Percentiles rank a stretch among this genome's conserved stretches.
phyloP scores from a whole-genome alignment of 805 yeast species.

The Starmerella gropengiesseri region DNA sequence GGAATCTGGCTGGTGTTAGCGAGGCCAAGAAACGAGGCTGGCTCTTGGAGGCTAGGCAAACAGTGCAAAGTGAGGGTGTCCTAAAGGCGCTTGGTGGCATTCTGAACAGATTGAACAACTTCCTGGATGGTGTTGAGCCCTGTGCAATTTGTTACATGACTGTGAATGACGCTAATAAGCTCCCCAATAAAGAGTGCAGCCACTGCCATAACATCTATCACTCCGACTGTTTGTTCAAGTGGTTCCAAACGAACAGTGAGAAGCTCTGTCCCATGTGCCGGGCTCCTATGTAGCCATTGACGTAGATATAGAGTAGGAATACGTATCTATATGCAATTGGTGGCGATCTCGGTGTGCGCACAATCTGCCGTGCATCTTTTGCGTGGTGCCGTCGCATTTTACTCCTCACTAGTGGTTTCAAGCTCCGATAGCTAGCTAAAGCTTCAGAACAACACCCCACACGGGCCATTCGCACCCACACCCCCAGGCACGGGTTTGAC shows the following conservation, averaged over 20 bases:
- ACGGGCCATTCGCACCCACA: no score
- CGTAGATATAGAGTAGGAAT: neutral
- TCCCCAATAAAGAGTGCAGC: constrained; percentile 79
- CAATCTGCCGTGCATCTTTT: no score
- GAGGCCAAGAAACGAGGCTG: constrained; percentile 92
- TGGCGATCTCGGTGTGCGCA: no score
- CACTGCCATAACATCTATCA: constrained; percentile 93
- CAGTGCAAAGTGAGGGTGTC: constrained; percentile 43
- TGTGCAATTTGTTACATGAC: constrained; percentile 96
- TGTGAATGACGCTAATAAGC: constrained; percentile 76
- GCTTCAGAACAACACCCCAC: no score
- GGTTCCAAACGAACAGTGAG: constrained; percentile 92
- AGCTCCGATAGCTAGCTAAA: no score
- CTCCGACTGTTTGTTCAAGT: constrained; percentile 87
- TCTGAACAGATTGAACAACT: constrained; percentile 60
- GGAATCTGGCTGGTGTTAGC: constrained; percentile 79
- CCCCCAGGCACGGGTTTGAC: no score
- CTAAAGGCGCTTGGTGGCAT: constrained; percentile 50
- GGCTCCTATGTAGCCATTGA: constrained; percentile 26
- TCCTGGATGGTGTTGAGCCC: constrained; percentile 88
- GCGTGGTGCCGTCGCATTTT: no score
- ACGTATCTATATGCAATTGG: no score
- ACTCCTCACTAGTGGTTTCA: no score
- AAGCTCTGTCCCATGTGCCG: constrained; percentile 95
- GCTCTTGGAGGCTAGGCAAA: constrained; percentile 81